Conservation (phyloP, 768 basidiomycete species). For the Rubroboletus satanas region DNA sequence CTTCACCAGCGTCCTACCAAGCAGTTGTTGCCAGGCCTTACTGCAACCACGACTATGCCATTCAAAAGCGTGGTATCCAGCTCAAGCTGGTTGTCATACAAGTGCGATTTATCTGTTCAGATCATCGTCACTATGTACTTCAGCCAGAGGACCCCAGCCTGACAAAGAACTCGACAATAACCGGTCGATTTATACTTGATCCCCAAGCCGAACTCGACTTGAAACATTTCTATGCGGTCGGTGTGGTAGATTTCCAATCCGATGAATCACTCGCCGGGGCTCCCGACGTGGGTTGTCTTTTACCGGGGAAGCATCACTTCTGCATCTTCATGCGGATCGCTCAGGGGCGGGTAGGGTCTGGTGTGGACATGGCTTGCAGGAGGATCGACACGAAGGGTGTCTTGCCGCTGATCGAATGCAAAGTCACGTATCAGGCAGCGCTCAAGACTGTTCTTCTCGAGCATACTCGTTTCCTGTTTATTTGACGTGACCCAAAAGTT, state of each 20-base stretch:
- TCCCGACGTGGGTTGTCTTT: neutral
- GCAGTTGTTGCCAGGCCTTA: neutral
- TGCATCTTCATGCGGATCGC: slow-evolving; percentile 5
- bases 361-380: slow-evolving; percentile 4
- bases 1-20: slow-evolving; percentile 11
- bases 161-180: neutral
- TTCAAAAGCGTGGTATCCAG: slow-evolving; percentile 10
- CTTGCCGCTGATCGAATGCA: slow-evolving; percentile 4
- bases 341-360: neutral
- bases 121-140: neutral
- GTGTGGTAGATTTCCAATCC: slow-evolving; percentile 8
- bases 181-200: neutral
- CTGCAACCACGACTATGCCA: slow-evolving; percentile 5
- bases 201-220: neutral
- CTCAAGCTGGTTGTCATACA: slow-evolving; percentile 6
- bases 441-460: slow-evolving; percentile 5
- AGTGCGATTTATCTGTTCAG: neutral
- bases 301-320: neutral
- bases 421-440: neutral
- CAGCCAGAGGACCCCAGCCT: neutral
- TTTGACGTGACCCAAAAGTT: neutral
- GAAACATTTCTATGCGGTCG: neutral
- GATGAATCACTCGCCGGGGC: neutral
- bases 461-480: neutral
- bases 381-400: slow-evolving; percentile 1